phyloP scores from a whole-genome alignment of 2,329 filamentous ascomycete genomes.

The Colletotrichum caudatum region DNA sequence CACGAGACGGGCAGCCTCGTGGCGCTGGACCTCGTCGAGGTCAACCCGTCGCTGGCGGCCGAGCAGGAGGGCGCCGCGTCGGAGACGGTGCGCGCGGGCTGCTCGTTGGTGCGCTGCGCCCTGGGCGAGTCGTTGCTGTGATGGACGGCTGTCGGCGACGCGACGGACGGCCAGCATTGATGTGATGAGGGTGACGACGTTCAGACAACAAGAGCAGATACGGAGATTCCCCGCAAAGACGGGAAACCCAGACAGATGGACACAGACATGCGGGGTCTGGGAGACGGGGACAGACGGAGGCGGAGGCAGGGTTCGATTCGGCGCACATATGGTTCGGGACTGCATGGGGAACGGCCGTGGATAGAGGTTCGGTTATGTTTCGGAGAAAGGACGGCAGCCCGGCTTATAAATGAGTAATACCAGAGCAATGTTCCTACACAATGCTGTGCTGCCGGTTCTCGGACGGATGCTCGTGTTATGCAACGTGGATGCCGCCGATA shows the following conservation, averaged over 20 bases:
- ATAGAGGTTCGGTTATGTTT: not conserved
- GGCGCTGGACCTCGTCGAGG: constrained; percentile 85
- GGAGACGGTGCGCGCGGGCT: constrained; percentile 91
- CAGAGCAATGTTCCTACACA: not conserved
- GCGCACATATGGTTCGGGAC: not conserved
- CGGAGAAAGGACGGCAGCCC: not conserved
- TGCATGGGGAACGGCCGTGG: not conserved
- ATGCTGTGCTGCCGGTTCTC: too few relatives aligned
- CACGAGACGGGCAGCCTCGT: constrained; percentile 83
- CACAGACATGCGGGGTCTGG: not conserved
- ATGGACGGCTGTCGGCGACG: too few relatives aligned
- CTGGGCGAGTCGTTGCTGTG: constrained; percentile 90
- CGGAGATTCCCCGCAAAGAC: not conserved
- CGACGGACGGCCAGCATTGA: not conserved
- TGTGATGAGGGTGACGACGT: too few relatives aligned
- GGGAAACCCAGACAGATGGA: not conserved
- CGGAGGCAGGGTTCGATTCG: not conserved
- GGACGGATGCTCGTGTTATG: not conserved
- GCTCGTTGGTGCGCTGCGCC: constrained; percentile 90
- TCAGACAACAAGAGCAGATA: not conserved
- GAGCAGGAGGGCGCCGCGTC: constrained; percentile 73
- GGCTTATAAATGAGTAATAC: not conserved
- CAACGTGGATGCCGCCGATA: not conserved
- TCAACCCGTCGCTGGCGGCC: constrained; percentile 78
- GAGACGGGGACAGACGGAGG: not conserved